Base-by-base conservation (phyloP, 257 asterid species). In the Buddleja alternifolia region DNA sequence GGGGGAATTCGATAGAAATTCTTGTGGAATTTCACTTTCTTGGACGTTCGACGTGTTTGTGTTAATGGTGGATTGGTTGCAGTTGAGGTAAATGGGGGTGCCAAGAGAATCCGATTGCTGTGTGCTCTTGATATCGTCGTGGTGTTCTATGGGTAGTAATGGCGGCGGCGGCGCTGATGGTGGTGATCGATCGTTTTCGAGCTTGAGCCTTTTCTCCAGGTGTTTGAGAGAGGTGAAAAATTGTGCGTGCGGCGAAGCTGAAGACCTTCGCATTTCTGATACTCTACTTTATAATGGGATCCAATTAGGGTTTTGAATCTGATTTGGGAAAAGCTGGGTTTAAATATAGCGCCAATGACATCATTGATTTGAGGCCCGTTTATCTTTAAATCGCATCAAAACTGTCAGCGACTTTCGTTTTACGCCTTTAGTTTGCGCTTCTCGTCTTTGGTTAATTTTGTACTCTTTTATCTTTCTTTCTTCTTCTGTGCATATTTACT, bases 201-300 rank as follows among this genome's bases (percentile, higher is more conserved):
- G 81, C 75, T 83, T 82, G 68, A 85, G 76, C 68, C 90, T 81
- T 82, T 85, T 83, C 66, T 88, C 95, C 11, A 83, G 79, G 60
- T 69, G 85, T 65, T 72, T 80, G 34, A 85, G 85, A 62, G 89
- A 81, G 63, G 79, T 69, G 91, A 87, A 87, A 60, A 87, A 87
- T 48, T 66, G 82, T 36, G 67, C 24, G 63, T 84, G 90, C 0
- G 72, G 42, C 23, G 50, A 41, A 16, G 44, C 3, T n/a, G 81
- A 60, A 21, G 69, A 19, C 10, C 63, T 72, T 16, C 40, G 76
- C 81, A 81, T 81, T n/a, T 65, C 70, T 62, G 14, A 54, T 23
- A 14, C 24, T 60, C 42, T 11, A 24, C 7, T 42, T 6, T 3
- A 10, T 10, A 7, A 56, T 34, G n/a, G 3, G 60, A 23, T 37